phyloP scores from a whole-genome alignment of 2,329 filamentous ascomycete species.

The Fusarium ambrosium region DNA sequence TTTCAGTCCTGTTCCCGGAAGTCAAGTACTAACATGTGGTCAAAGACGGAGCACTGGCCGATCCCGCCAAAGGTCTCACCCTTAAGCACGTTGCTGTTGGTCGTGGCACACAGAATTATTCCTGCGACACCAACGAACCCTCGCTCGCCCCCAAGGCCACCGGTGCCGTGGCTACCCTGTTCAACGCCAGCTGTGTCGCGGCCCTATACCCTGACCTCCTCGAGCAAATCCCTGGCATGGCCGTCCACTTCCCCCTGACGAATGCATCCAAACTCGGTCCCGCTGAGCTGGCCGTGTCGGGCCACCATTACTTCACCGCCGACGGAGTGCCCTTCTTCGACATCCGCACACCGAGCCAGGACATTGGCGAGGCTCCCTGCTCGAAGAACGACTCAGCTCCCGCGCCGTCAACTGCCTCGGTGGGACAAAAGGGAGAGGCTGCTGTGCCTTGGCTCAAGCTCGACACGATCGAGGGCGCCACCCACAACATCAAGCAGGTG shows the following conservation, averaged over 20 bases:
- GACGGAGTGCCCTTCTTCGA: conserved; percentile 83
- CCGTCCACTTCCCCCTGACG: conserved; percentile 74
- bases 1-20: not conserved
- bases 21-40: conserved; percentile 26
- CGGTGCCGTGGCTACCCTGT: conserved; percentile 87
- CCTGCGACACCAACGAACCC: conserved; percentile 75
- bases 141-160: conserved; percentile 72
- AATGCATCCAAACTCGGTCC: conserved; percentile 62
- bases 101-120: conserved; percentile 94
- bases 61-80: conserved; percentile 69
- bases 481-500: conserved; percentile 77
- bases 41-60: conserved; percentile 66
- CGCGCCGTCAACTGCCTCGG: conserved; percentile 73
- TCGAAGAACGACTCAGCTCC: conserved; percentile 71
- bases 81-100: conserved; percentile 87
- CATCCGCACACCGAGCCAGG: conserved; percentile 69
- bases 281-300: conserved; percentile 74
- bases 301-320: conserved; percentile 85
- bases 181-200: conserved; percentile 87
- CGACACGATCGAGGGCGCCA: conserved; percentile 63
- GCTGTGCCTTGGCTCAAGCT: conserved; percentile 89
- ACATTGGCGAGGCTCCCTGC: conserved; percentile 72
- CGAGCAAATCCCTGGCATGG: conserved; percentile 72
- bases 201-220: conserved; percentile 77
- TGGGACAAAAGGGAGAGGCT: conserved; percentile 72